These are phyloP conservation scores for Pseudogymnoascus sp. DNA, from an alignment of 2,329 filamentous ascomycete genomes.

Conservation along the genomic window DNA sequence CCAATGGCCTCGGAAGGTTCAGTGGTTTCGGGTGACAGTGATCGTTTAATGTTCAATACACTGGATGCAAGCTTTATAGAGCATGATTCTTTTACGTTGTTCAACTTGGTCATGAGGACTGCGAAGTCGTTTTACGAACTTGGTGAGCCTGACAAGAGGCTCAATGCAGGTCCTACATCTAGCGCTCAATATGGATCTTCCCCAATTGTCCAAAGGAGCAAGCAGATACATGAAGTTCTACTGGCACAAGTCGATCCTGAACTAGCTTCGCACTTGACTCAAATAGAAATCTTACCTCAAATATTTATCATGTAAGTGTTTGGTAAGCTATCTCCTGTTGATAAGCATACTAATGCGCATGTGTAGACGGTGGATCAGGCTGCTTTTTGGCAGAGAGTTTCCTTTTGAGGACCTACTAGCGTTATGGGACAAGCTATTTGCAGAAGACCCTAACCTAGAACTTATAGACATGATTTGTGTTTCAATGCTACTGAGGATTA, in stretches of 20 bases:
- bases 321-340: not conserved
- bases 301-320: constrained; percentile 81
- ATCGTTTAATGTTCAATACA: constrained; percentile 45
- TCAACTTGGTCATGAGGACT: constrained; percentile 78
- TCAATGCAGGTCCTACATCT: constrained; percentile 19
- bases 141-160: constrained; percentile 35
- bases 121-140: constrained; percentile 78
- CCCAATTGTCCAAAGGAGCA: constrained; percentile 77
- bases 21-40: constrained; percentile 13
- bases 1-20: not conserved
- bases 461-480: constrained; percentile 87
- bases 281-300: constrained; percentile 86
- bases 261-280: constrained; percentile 68
- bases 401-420: constrained; percentile 73
- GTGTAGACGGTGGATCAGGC: constrained; percentile 69
- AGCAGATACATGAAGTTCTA: constrained; percentile 75
- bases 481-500: constrained; percentile 83
- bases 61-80: constrained; percentile 70
- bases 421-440: constrained; percentile 88
- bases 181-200: constrained; percentile 36
- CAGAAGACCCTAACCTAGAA: constrained; percentile 69
- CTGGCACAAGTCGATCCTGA: constrained; percentile 74
- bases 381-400: constrained; percentile 90
- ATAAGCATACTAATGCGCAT: constrained; percentile 9
- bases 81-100: constrained; percentile 82